Evolutionary conservation across 2,329 filamentous ascomycete species (phyloP).

Genomic region (Trichoderma atrobrunneum): DNA sequence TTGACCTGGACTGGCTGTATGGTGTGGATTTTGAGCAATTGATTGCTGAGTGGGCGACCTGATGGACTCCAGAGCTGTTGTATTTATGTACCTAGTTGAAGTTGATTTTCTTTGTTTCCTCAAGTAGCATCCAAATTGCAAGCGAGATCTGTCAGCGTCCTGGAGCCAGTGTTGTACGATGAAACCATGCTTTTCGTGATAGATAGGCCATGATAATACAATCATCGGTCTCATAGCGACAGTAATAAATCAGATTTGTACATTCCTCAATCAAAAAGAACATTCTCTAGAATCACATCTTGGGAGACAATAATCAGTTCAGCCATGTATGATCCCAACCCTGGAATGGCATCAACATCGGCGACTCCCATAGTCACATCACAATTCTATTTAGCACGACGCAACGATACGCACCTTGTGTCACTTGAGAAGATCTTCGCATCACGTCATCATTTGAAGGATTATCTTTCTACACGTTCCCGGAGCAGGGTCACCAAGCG

Average conservation of each 20-base stretch:
- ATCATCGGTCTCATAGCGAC: neutral
- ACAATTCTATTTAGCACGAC: neutral
- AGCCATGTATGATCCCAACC: neutral
- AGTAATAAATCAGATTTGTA: neutral
- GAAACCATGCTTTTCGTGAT: neutral
- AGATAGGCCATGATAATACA: too few relatives aligned
- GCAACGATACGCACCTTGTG: neutral
- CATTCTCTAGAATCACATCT: neutral
- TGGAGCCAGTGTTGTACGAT: neutral
- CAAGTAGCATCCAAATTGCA: neutral
- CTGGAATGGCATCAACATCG: neutral
- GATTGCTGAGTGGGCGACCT: constrained; percentile 28
- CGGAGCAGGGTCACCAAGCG: constrained; percentile 19
- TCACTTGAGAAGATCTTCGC: neutral
- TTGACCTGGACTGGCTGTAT: constrained; percentile 45
- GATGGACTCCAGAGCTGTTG: neutral
- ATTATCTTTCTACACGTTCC: constrained; percentile 25
- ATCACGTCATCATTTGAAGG: constrained; percentile 18
- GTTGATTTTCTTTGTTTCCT: too few relatives aligned
- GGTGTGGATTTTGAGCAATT: constrained; percentile 37
- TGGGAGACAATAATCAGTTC: neutral
- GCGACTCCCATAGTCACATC: neutral
- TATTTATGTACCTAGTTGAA: neutral
- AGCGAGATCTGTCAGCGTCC: neutral
- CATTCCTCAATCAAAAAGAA: neutral